Base-by-base conservation (phyloP, 148 eudicot genomes). In the Polygonum aviculare region DNA sequence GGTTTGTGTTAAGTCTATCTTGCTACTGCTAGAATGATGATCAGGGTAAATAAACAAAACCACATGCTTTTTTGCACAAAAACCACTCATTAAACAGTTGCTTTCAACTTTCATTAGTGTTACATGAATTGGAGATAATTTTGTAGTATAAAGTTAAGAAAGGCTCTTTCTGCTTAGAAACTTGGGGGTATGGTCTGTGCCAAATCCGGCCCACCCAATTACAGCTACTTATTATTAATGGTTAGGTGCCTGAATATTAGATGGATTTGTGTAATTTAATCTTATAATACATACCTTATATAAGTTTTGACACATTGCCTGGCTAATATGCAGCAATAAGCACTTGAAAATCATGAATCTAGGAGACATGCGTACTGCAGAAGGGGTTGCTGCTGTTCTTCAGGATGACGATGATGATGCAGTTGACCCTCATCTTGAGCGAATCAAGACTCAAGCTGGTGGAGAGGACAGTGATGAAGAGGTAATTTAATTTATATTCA, bases 381-480 rank as follows among this genome's bases (percentile, higher is more conserved):
- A 84, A 72, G 92, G 87, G 73, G 90, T 89, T 69, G 86, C 89
- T 74, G 90, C 88, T 73, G 92, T 80, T 83, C 84, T 95, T 59
- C 86, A 81, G 73, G 79, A 85, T 76, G 87, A 84, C 38, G 93
- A 86, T 7, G 98, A 92, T 77, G 96, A 92, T 77, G 86, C 85
- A 72, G 90, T 93, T 31, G 98, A 94, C 79, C 95, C 97, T 41
- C 98, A 94, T 90, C 88, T 95, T 74, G 93, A 87, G 83, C 92
- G 97, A 51, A 95, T 95, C 76, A 95, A 55, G 87, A 90, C 83
- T 82, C 85, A 75, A 80, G 90, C 89, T 75, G 90, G 83, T 76
- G 88, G 74, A 49, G 98, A 92, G 52, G 98, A 95, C 69, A 95
- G 97, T 79, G 98, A 94, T 47, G 98, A 95, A 75, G 98, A 92